A percentile compares a stretch with the other conserved stretches of the same genome.
phyloP scores from a whole-genome alignment of 2,329 filamentous ascomycete genomes.

The Pseudogymnoascus sp. region DNA sequence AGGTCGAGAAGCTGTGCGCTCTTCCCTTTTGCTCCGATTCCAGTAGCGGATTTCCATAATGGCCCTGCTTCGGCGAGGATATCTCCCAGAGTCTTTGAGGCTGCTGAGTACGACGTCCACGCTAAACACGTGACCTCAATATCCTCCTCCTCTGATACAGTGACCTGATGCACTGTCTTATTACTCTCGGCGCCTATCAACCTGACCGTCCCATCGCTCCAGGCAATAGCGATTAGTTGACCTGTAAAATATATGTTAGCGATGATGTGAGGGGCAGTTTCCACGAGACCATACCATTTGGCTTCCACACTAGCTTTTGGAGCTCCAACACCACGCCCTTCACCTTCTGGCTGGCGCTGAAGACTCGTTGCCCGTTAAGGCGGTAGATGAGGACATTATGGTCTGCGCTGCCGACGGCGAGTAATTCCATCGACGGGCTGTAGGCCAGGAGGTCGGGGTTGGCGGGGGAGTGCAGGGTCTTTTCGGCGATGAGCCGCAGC shows the following conservation, averaged over 20 bases:
- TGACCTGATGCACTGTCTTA: conserved; percentile 69
- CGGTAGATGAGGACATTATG: conserved; percentile 68
- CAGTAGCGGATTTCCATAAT: not conserved
- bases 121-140: conserved; percentile 37
- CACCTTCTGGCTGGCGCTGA: conserved; percentile 35
- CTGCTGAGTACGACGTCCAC: conserved; percentile 26
- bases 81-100: conserved; percentile 1
- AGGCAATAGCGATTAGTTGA: conserved; percentile 72
- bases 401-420: conserved; percentile 61
- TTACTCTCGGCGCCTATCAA: conserved; percentile 72
- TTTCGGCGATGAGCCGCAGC: conserved; percentile 47
- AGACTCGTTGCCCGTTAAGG: conserved; percentile 64
- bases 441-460: conserved; percentile 56
- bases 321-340: conserved; percentile 30
- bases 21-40: not conserved
- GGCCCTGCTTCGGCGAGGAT: conserved; percentile 11
- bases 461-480: conserved; percentile 46
- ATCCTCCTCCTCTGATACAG: conserved; percentile 18
- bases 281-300: conserved; percentile 22
- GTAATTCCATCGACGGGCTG: conserved; percentile 78
- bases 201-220: conserved; percentile 71
- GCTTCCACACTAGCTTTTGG: conserved; percentile 30
- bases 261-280: not conserved
- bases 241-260: conserved; percentile 34
- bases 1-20: conserved; percentile 38